A percentile compares a stretch with the other conserved stretches of the same genome.
These are phyloP conservation scores for Striga asiatica DNA, from an alignment of 257 asterid genomes.

Conservation along the genomic window DNA sequence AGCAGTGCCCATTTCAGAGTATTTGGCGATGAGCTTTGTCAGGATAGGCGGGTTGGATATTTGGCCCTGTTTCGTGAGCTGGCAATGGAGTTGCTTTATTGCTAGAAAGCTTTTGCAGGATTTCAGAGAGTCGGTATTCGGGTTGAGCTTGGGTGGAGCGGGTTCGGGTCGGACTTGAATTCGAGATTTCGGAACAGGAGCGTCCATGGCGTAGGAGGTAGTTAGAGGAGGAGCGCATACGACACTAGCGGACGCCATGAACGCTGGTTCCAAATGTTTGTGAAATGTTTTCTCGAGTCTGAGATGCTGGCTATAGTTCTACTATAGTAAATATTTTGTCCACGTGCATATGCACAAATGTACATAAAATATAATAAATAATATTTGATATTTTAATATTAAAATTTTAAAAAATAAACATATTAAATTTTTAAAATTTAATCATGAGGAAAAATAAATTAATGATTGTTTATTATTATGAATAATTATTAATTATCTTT, in stretches of 20 bases:
- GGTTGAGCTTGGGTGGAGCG: neutral
- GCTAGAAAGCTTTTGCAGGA: constrained; percentile 36
- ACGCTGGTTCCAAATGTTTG: constrained; percentile 5
- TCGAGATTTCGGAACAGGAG: constrained; percentile 3
- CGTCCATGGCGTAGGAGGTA: constrained; percentile 12
- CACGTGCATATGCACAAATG: too few species aligned
- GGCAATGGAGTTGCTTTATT: constrained; percentile 40
- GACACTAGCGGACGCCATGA: constrained; percentile 21
- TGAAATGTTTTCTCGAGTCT: constrained; percentile 9
- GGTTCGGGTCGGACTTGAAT: constrained; percentile 15
- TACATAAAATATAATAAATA: too few species aligned
- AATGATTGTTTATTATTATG: too few species aligned
- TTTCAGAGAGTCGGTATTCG: constrained; percentile 17
- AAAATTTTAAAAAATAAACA: too few species aligned
- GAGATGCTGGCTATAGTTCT: too few species aligned
- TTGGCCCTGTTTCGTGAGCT: constrained; percentile 32
- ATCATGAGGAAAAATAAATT: too few species aligned
- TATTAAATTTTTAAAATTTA: too few species aligned
- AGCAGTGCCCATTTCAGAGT: constrained; percentile 23
- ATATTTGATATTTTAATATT: too few species aligned
- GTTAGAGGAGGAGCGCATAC: constrained; percentile 21
- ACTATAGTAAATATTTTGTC: too few species aligned
- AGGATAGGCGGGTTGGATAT: constrained; percentile 16
- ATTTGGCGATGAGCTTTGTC: constrained; percentile 29
- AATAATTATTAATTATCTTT: too few species aligned